Evolutionary conservation across 805 yeast species (phyloP).

Genomic region (Cyberlindnera euphorbiiphila): DNA sequence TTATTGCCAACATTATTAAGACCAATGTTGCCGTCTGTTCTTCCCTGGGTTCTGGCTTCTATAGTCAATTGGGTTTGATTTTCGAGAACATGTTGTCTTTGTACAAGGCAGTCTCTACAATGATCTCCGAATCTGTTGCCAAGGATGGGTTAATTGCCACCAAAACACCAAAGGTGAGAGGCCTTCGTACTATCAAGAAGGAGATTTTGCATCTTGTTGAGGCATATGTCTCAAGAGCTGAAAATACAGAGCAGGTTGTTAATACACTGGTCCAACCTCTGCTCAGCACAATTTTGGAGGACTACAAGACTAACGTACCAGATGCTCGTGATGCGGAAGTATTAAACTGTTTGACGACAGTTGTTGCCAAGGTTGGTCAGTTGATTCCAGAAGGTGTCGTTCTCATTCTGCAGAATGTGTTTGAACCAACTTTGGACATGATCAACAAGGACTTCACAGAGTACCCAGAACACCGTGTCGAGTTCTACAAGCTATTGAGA

Average conservation of each 20-base stretch:
- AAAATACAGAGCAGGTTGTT: slow-evolving; percentile 75
- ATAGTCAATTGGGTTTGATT: slow-evolving; percentile 80
- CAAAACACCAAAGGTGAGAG: slow-evolving; percentile 91
- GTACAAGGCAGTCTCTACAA: slow-evolving; percentile 81
- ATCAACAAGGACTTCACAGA: slow-evolving; percentile 93
- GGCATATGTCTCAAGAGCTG: slow-evolving; percentile 83
- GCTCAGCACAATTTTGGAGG: slow-evolving; percentile 81
- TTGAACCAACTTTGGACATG: slow-evolving; percentile 93
- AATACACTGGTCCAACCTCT: slow-evolving; percentile 78
- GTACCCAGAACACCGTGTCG: slow-evolving; percentile 97
- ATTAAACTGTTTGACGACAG: slow-evolving; percentile 86
- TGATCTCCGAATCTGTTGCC: slow-evolving; percentile 79
- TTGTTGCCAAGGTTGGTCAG: slow-evolving; percentile 83
- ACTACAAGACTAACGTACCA: slow-evolving; percentile 83
- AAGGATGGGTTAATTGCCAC: slow-evolving; percentile 84
- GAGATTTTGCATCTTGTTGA: slow-evolving; percentile 88
- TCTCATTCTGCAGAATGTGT: slow-evolving; percentile 80
- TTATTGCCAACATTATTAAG: slow-evolving; percentile 88
- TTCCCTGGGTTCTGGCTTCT: slow-evolving; percentile 90
- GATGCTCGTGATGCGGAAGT: slow-evolving; percentile 99
- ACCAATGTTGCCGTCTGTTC: slow-evolving; percentile 94
- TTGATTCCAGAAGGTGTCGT: slow-evolving; percentile 88
- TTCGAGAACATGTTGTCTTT: slow-evolving; percentile 87
- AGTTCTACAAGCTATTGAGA: slow-evolving; percentile 84
- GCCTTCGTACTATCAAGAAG: slow-evolving; percentile 92